A percentile compares a stretch with the other conserved stretches of the same genome.
Conservation (phyloP, 257 asterid genomes). For the Lithospermum erythrorhizon region DNA sequence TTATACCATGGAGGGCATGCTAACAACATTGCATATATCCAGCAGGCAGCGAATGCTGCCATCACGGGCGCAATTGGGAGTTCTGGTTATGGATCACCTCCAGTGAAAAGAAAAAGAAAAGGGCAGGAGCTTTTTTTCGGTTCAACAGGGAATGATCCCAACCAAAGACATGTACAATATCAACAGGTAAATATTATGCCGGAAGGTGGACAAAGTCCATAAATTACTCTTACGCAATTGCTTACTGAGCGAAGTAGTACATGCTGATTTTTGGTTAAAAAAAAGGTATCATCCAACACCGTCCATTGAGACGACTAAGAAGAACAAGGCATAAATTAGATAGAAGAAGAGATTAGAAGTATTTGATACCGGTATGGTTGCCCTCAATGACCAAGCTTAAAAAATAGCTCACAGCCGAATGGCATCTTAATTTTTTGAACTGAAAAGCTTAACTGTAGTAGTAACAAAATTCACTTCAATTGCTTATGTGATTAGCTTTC, state of each 20-base stretch:
- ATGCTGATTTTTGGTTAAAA: too few relatives aligned
- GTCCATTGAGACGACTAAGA: too few relatives aligned
- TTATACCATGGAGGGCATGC: conserved; percentile 76
- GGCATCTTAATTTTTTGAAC: too few relatives aligned
- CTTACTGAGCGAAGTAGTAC: too few relatives aligned
- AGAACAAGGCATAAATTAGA: not conserved
- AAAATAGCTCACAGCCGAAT: too few relatives aligned
- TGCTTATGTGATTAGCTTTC: not conserved
- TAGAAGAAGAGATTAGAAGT: not conserved
- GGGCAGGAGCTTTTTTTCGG: conserved; percentile 59
- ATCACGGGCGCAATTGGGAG: conserved; percentile 86
- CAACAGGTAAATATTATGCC: conserved; percentile 43
- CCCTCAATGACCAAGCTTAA: not conserved
- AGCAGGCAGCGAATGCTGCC: conserved; percentile 97
- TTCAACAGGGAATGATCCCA: conserved; percentile 41
- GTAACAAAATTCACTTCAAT: too few relatives aligned
- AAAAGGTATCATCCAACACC: too few relatives aligned
- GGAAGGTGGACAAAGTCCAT: not conserved
- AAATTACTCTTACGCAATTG: too few relatives aligned
- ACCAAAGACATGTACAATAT: conserved; percentile 43
- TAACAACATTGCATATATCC: conserved; percentile 51
- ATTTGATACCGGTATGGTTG: not conserved
- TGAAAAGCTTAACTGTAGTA: too few relatives aligned
- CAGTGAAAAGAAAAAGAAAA: conserved; percentile 66
- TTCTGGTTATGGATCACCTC: conserved; percentile 83